Evolutionary conservation across 2,329 filamentous ascomycete genomes (phyloP).

Genomic region (Alternaria burnsii): DNA sequence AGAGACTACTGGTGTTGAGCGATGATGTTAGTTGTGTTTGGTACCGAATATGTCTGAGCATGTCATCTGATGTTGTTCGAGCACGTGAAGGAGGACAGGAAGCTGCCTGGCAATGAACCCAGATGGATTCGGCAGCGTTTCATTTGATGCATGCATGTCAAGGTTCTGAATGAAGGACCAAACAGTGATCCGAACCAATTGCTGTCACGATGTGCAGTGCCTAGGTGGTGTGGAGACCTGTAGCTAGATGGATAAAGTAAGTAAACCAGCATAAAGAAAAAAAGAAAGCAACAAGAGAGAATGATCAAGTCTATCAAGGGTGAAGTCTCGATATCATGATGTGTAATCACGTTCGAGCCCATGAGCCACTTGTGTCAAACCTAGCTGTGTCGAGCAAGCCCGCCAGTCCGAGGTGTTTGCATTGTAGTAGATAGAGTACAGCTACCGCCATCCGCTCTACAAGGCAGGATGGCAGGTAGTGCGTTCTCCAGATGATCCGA

Average conservation of each 20-base stretch:
- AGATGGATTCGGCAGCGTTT: conserved; percentile 31
- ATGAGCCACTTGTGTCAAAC: conserved; percentile 45
- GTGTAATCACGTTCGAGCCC: conserved; percentile 51
- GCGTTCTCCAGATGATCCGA: conserved; percentile 43
- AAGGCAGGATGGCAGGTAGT: conserved; percentile 48
- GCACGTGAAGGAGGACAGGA: conserved; percentile 28
- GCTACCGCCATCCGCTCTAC: conserved; percentile 48
- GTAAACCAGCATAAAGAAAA: conserved; percentile 21
- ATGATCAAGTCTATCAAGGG: conserved; percentile 34
- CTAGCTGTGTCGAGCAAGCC: conserved; percentile 37
- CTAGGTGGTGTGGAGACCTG: conserved; percentile 16
- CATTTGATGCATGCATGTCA: conserved; percentile 31
- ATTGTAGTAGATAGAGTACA: conserved; percentile 49
- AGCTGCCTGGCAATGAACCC: conserved; percentile 34
- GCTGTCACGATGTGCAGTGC: conserved; percentile 26
- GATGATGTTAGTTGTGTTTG: conserved; percentile 24
- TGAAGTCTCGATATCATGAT: conserved; percentile 51
- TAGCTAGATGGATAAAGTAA: conserved; percentile 25
- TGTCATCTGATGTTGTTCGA: conserved; percentile 25
- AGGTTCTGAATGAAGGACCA: conserved; percentile 34
- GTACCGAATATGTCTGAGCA: conserved; percentile 16
- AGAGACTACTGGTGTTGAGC: conserved; percentile 38
- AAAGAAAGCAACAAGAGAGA: conserved; percentile 16
- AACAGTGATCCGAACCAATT: conserved; percentile 32
- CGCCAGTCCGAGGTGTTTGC: conserved; percentile 34